A percentile compares a stretch with the other conserved stretches of the same genome.
These are phyloP conservation scores for Annulohypoxylon truncatum DNA, from an alignment of 2,329 filamentous ascomycete genomes.

Conservation along the genomic window DNA sequence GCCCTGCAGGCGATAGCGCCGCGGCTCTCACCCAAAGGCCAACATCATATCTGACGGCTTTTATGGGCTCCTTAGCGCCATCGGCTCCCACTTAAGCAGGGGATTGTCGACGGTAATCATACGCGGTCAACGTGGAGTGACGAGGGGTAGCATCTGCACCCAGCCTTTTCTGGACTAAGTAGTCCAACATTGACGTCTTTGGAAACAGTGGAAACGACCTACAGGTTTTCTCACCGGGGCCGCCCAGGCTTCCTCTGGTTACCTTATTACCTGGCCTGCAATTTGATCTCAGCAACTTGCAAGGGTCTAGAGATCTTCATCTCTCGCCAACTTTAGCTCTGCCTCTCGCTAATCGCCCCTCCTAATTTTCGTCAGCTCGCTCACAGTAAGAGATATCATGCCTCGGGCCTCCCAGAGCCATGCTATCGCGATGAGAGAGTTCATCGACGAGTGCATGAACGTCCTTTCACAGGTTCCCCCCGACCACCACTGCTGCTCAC, in stretches of 20 bases:
- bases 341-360: slow-evolving; percentile 41
- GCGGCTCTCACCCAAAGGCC: slow-evolving; percentile 41
- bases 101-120: slow-evolving; percentile 42
- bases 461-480: not conserved
- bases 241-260: slow-evolving; percentile 37
- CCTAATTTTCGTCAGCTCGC: slow-evolving; percentile 36
- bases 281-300: slow-evolving; percentile 38
- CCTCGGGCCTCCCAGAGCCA: slow-evolving; percentile 38
- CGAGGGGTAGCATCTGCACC: slow-evolving; percentile 45
- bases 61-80: slow-evolving; percentile 40
- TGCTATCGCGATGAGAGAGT: slow-evolving; percentile 35
- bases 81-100: slow-evolving; percentile 41
- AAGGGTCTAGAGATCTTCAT: slow-evolving; percentile 43
- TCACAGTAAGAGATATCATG: slow-evolving; percentile 41
- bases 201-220: slow-evolving; percentile 38
- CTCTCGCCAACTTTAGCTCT: slow-evolving; percentile 40
- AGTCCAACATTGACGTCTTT: slow-evolving; percentile 44
- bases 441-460: slow-evolving; percentile 37
- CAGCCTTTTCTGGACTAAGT: slow-evolving; percentile 41
- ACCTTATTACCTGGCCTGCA: slow-evolving; percentile 39
- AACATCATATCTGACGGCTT: slow-evolving; percentile 43
- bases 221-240: slow-evolving; percentile 35
- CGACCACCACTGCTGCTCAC: not conserved
- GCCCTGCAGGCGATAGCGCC: slow-evolving; percentile 41
- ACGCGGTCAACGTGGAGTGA: slow-evolving; percentile 43